phyloP scores from a whole-genome alignment of 2,329 filamentous ascomycete species.

The Periconia sp. region DNA sequence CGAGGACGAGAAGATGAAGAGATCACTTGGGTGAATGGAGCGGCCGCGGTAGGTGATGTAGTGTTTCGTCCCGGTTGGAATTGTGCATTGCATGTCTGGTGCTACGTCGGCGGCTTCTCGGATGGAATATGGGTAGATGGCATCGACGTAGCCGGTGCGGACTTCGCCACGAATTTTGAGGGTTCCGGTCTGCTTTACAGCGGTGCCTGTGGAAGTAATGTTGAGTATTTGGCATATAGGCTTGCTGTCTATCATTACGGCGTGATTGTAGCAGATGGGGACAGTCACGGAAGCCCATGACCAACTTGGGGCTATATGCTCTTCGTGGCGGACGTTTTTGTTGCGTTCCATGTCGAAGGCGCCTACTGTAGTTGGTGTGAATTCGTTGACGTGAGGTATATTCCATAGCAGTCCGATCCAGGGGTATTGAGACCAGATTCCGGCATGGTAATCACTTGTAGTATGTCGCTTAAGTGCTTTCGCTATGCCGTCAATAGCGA shows the following conservation, averaged over 20 bases:
- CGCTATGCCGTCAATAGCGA: constrained; percentile 21
- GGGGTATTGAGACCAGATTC: constrained; percentile 18
- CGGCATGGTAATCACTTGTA: constrained; percentile 15
- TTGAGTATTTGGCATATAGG: constrained; percentile 15
- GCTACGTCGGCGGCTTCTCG: constrained; percentile 8
- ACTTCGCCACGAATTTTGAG: constrained; percentile 15
- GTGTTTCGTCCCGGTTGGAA: not conserved
- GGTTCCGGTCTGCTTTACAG: constrained; percentile 9
- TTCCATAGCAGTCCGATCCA: constrained; percentile 18
- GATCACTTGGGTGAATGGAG: constrained; percentile 13
- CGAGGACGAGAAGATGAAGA: constrained; percentile 18
- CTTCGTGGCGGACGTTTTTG: constrained; percentile 12
- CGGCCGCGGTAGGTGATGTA: constrained; percentile 13
- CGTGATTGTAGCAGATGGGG: constrained; percentile 16
- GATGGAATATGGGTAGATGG: constrained; percentile 20
- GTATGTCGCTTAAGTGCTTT: constrained; percentile 15
- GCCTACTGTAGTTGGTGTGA: constrained; percentile 3
- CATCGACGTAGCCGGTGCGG: constrained; percentile 18
- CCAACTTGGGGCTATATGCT: constrained; percentile 19
- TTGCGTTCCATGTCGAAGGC: constrained; percentile 16
- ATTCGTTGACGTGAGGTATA: constrained; percentile 13
- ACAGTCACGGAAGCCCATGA: constrained; percentile 22
- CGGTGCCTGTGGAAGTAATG: constrained; percentile 6
- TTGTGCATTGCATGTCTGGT: constrained; percentile 10
- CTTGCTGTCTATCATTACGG: constrained; percentile 9